These are phyloP conservation scores for Corylus avellana DNA, from an alignment of 306 rosid genomes.

Conservation along the genomic window DNA sequence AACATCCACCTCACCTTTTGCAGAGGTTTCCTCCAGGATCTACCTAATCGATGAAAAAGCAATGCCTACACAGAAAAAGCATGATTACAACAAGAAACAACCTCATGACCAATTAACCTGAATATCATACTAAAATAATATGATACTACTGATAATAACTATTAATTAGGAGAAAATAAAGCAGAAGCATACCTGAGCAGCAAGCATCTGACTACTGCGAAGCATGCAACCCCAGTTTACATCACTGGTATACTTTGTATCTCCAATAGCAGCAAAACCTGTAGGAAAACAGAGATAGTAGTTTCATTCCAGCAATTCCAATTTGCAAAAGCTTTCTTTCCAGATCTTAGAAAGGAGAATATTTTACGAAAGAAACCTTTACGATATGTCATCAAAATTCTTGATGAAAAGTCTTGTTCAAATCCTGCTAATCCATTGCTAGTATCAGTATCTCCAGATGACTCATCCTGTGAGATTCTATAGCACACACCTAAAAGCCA, in stretches of 20 bases:
- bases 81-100: conserved; percentile 15
- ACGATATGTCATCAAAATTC: conserved; percentile 85
- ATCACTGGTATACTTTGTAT: conserved; percentile 85
- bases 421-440: conserved; percentile 51
- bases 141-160: background rate
- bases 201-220: conserved; percentile 98
- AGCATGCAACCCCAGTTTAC: conserved; percentile 98
- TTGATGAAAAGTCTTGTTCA: conserved; percentile 77
- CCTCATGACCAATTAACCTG: background rate
- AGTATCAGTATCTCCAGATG: conserved; percentile 49
- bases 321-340: conserved; percentile 6
- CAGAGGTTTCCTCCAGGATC: conserved; percentile 74
- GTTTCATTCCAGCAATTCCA: conserved; percentile 16
- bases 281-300: conserved; percentile 21
- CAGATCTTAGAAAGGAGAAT: conserved; percentile 18
- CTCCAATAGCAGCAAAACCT: conserved; percentile 82
- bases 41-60: conserved; percentile 80
- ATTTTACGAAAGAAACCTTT: conserved; percentile 58
- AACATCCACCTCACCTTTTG: conserved; percentile 60
- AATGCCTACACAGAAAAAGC: conserved; percentile 57
- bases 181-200: conserved; percentile 70
- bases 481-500: conserved; percentile 95
- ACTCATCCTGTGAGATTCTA: conserved; percentile 49
- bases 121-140: background rate
- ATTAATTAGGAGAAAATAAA: background rate